phyloP scores from a whole-genome alignment of 192 early-diverging fungal species.

The Podila epicladia region DNA sequence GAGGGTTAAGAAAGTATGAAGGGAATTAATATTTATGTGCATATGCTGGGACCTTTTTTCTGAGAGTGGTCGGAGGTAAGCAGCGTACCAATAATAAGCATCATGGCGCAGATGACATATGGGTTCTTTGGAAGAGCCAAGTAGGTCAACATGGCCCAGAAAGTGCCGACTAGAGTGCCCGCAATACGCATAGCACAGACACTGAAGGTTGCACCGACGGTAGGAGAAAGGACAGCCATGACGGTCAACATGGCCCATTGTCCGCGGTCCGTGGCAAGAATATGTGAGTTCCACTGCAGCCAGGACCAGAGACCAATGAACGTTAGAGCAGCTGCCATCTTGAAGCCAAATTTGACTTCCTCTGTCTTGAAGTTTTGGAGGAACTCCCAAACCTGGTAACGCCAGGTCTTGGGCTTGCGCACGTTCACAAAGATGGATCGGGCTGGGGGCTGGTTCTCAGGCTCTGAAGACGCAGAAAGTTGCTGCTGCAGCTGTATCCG shows the following conservation, averaged over 20 bases:
- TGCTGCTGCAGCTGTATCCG: not conserved
- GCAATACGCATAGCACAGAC: conserved; percentile 56
- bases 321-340: conserved; percentile 56
- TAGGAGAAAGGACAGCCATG: conserved; percentile 38
- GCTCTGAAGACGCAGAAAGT: not conserved
- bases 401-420: conserved; percentile 25
- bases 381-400: conserved; percentile 53
- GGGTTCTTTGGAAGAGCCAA: conserved; percentile 25
- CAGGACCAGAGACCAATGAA: conserved; percentile 55
- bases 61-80: not conserved
- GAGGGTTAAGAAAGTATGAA: not conserved
- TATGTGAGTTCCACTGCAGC: conserved; percentile 29
- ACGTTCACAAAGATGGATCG: conserved; percentile 29
- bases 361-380: conserved; percentile 51
- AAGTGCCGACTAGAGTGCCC: conserved; percentile 55
- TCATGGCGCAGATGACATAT: conserved; percentile 44
- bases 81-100: conserved; percentile 33
- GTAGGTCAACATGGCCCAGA: conserved; percentile 51
- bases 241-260: conserved; percentile 64
- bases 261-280: conserved; percentile 47
- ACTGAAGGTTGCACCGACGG: conserved; percentile 56
- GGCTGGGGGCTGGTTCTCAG: not conserved
- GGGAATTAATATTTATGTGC: not conserved
- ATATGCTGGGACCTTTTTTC: not conserved
- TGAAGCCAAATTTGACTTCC: conserved; percentile 61